Percentiles rank a stretch among this genome's conserved stretches.
These are phyloP conservation scores for Pterocarpus santalinus DNA, from an alignment of 306 rosid genomes.

Conservation along the genomic window DNA sequence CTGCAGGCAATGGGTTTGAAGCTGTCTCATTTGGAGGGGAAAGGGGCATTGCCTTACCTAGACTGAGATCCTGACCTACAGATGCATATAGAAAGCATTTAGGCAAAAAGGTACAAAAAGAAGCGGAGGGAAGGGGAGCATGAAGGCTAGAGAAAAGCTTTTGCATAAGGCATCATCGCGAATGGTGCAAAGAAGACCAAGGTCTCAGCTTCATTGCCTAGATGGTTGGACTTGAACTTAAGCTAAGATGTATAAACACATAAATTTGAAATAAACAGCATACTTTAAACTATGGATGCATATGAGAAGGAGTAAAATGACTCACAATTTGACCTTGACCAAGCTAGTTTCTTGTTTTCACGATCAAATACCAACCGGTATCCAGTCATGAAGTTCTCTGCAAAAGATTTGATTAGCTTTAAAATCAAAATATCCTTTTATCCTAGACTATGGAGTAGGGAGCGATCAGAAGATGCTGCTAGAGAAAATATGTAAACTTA, in stretches of 20 bases:
- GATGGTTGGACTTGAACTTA: slow-evolving; percentile 10
- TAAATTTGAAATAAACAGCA: background rate
- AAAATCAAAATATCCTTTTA: slow-evolving; percentile 32
- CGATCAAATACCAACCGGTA: slow-evolving; percentile 89
- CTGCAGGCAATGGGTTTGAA: slow-evolving; percentile 77
- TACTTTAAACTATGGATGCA: slow-evolving; percentile 28
- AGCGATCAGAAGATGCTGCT: slow-evolving; percentile 24
- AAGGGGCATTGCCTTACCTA: slow-evolving; percentile 63
- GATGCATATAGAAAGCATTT: slow-evolving; percentile 29
- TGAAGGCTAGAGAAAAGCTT: background rate
- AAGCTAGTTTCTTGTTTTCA: slow-evolving; percentile 77
- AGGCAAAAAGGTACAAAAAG: slow-evolving; percentile 4
- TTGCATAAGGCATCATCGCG: slow-evolving; percentile 14
- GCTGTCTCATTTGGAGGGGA: slow-evolving; percentile 66
- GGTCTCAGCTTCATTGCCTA: slow-evolving; percentile 30
- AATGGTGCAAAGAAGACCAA: background rate
- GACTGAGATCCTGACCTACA: slow-evolving; percentile 85
- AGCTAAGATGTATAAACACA: slow-evolving; percentile 22
- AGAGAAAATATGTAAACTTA: slow-evolving; percentile 58
- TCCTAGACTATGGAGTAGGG: background rate
- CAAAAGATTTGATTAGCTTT: slow-evolving; percentile 37
- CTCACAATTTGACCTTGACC: slow-evolving; percentile 94
- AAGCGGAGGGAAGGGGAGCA: background rate
- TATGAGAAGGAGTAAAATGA: slow-evolving; percentile 30
- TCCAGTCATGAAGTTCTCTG: slow-evolving; percentile 94